Evolutionary conservation across 2,329 filamentous ascomycete genomes (phyloP).

Genomic region (Aspergillus puulaauensis): DNA sequence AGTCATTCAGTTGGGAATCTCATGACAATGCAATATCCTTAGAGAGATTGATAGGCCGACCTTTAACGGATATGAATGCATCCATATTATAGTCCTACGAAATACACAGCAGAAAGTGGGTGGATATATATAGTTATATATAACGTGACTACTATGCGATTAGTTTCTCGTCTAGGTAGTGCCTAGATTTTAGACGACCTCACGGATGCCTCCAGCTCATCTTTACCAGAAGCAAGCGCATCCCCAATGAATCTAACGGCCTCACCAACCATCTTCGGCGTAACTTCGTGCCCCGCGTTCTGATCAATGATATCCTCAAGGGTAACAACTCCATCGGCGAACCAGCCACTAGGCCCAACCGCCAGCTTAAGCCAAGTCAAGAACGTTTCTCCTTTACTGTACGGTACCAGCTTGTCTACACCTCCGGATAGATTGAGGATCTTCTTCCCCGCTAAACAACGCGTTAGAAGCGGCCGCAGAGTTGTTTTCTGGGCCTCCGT

Average conservation of each 20-base stretch:
- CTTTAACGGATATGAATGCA: too few species aligned
- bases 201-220: conserved; percentile 23
- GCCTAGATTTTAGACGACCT: conserved; percentile 36
- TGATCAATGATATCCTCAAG: conserved; percentile 59
- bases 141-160: too few species aligned
- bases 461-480: conserved; percentile 44
- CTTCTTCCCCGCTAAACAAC: conserved; percentile 50
- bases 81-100: too few species aligned
- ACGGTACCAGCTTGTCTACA: conserved; percentile 61
- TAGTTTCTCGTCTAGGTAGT: conserved; percentile 27
- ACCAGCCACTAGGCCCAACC: conserved; percentile 45
- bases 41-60: too few species aligned
- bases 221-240: conserved; percentile 33
- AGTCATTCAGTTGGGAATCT: not conserved
- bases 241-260: conserved; percentile 55
- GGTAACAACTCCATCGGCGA: conserved; percentile 50
- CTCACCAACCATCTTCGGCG: conserved; percentile 54
- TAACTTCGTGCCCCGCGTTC: conserved; percentile 60
- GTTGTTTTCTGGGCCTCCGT: conserved; percentile 44
- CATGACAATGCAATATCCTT: not conserved
- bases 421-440: conserved; percentile 56
- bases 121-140: not conserved
- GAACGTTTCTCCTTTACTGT: conserved; percentile 56
- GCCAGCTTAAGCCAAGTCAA: conserved; percentile 55
- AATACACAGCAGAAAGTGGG: too few species aligned